Evolutionary conservation across 345 rosid species (phyloP).

Genomic region (Euphorbia tirucalli): DNA sequence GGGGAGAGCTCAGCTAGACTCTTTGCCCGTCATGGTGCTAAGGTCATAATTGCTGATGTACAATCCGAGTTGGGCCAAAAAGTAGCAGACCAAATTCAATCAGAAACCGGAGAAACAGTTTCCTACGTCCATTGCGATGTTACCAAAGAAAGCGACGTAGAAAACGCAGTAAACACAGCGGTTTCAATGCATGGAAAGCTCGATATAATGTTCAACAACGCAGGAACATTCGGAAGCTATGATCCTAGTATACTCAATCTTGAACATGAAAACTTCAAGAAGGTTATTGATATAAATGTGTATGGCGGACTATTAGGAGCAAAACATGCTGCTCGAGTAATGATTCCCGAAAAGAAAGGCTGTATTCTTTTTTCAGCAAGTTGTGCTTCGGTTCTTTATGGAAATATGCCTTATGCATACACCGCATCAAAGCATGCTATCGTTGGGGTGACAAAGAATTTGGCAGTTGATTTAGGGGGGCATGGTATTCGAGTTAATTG

Average conservation of each 20-base stretch:
- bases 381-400: neutral
- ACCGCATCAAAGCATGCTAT: conserved; percentile 9
- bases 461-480: conserved; percentile 9
- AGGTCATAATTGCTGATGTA: neutral
- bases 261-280: neutral
- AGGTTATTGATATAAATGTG: neutral
- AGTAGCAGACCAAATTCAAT: neutral
- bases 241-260: neutral
- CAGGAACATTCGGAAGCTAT: neutral
- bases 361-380: neutral
- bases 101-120: neutral
- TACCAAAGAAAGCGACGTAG: neutral
- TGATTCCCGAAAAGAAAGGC: conserved; percentile 3
- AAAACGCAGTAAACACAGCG: conserved; percentile 1
- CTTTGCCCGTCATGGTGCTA: neutral
- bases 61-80: neutral
- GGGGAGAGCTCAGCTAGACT: conserved; percentile 5
- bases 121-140: neutral
- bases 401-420: neutral
- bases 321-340: conserved; percentile 6
- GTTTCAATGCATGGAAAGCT: no score
- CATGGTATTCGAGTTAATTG: no score
- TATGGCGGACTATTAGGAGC: conserved; percentile 6
- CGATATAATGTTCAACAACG: conserved; percentile 8
- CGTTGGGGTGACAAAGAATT: neutral